These are phyloP conservation scores for Pythium catenulatum DNA, from an alignment of 352 stramenopile genomes.

Conservation along the genomic window DNA sequence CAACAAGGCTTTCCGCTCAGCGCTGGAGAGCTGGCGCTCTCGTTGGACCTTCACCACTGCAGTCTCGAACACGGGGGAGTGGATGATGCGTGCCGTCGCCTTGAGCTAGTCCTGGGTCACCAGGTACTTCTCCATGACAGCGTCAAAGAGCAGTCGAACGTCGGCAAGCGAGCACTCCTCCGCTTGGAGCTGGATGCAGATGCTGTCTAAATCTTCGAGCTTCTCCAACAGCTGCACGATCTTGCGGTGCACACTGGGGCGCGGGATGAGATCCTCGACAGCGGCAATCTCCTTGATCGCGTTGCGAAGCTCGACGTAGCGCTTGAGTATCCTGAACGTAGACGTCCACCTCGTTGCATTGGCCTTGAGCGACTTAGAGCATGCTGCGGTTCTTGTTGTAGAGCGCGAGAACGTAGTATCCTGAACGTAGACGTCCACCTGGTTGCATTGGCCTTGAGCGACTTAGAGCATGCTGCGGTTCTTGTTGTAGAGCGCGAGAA, in stretches of 20 bases:
- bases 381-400: not conserved
- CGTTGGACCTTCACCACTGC: constrained; percentile 32
- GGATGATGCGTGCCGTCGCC: constrained; percentile 17
- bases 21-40: not conserved
- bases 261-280: constrained; percentile 20
- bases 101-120: constrained; percentile 42
- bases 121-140: constrained; percentile 40
- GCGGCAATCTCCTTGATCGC: not conserved
- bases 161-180: constrained; percentile 16
- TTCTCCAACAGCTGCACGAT: constrained; percentile 11
- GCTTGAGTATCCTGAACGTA: constrained; percentile 12
- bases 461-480: not conserved
- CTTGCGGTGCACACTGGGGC: not conserved
- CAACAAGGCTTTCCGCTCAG: not conserved
- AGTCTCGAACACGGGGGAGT: constrained; percentile 25
- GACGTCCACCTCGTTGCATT: constrained; percentile 32
- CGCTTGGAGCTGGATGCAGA: constrained; percentile 50
- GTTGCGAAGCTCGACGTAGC: constrained; percentile 17
- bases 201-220: constrained; percentile 49
- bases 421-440: constrained; percentile 2
- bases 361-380: constrained; percentile 4
- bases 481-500: not conserved
- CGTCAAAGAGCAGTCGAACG: not conserved
- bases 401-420: not conserved
- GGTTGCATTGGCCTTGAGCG: constrained; percentile 10